Evolutionary conservation across 768 basidiomycete genomes (phyloP).

Genomic region (Agrocybe praecox): DNA sequence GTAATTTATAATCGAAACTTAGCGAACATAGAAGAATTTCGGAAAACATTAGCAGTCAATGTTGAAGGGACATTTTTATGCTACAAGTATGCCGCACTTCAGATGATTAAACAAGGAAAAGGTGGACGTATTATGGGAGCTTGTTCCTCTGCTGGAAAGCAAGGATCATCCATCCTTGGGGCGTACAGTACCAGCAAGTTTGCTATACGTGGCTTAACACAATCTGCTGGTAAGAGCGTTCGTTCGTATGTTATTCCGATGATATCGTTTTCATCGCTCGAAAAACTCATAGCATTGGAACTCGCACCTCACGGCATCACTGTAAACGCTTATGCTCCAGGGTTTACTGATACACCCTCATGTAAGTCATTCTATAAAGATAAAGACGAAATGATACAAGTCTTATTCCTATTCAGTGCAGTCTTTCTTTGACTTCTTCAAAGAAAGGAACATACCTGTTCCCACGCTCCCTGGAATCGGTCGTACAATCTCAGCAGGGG

Average conservation of each 20-base stretch:
- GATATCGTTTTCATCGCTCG: not conserved
- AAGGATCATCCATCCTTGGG: conserved; percentile 25
- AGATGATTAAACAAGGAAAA: conserved; percentile 45
- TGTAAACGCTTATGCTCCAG: conserved; percentile 37
- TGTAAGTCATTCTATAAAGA: too few relatives aligned
- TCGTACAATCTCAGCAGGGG: conserved; percentile 22
- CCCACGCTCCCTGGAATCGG: not conserved
- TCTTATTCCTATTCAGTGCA: not conserved
- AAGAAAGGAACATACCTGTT: not conserved
- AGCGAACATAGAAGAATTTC: conserved; percentile 33
- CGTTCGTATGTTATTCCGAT: not conserved
- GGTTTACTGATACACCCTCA: conserved; percentile 7
- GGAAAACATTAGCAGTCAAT: conserved; percentile 34
- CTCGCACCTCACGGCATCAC: conserved; percentile 27
- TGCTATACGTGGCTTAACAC: conserved; percentile 41
- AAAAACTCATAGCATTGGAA: conserved; percentile 13
- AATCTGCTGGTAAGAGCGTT: conserved; percentile 31
- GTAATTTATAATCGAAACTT: too few relatives aligned
- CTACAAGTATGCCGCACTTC: conserved; percentile 40
- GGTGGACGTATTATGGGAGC: conserved; percentile 49
- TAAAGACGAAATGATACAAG: too few relatives aligned
- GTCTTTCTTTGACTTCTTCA: not conserved
- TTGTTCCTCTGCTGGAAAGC: conserved; percentile 39
- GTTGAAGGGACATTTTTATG: conserved; percentile 38
- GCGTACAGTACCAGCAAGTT: conserved; percentile 30